phyloP scores from a whole-genome alignment of 2,329 filamentous ascomycete genomes.

The Aureobasidium sp. region DNA sequence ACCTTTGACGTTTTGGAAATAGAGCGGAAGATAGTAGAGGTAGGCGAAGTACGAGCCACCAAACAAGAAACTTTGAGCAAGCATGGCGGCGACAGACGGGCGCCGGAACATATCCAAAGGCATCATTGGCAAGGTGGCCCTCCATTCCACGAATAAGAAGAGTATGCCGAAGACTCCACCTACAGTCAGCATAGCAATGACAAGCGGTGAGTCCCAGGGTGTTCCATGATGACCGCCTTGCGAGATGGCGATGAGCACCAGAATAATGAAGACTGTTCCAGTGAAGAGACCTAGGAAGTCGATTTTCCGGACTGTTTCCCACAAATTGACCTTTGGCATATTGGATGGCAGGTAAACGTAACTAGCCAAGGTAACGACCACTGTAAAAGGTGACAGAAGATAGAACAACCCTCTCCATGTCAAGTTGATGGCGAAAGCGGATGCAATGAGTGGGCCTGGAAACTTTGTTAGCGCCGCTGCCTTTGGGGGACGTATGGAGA shows the following conservation, averaged over 20 bases:
- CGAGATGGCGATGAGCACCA: constrained; percentile 48
- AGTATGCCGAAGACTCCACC: constrained; percentile 51
- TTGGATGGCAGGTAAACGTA: constrained; percentile 54
- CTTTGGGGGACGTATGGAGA: not conserved
- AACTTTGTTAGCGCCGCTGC: not conserved
- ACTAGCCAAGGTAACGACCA: constrained; percentile 49
- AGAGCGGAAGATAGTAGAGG: constrained; percentile 54
- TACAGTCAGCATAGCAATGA: constrained; percentile 60
- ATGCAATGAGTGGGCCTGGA: constrained; percentile 55
- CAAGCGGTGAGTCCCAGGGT: constrained; percentile 60
- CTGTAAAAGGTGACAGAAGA: constrained; percentile 57
- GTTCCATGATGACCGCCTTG: constrained; percentile 70
- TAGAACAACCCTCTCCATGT: constrained; percentile 29
- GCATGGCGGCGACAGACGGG: constrained; percentile 58
- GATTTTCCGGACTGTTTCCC: constrained; percentile 53
- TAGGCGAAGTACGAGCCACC: constrained; percentile 67
- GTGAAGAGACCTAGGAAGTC: constrained; percentile 57
- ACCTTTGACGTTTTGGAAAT: not conserved
- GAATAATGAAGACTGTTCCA: constrained; percentile 49
- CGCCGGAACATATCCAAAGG: constrained; percentile 62
- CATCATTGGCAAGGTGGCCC: constrained; percentile 55
- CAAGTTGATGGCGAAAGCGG: constrained; percentile 44
- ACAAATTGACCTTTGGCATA: constrained; percentile 64
- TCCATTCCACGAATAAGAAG: constrained; percentile 62
- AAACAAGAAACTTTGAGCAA: constrained; percentile 66